These are phyloP conservation scores for Saccharomyces eubayanus DNA, from an alignment of 805 yeast species.

Conservation along the genomic window DNA sequence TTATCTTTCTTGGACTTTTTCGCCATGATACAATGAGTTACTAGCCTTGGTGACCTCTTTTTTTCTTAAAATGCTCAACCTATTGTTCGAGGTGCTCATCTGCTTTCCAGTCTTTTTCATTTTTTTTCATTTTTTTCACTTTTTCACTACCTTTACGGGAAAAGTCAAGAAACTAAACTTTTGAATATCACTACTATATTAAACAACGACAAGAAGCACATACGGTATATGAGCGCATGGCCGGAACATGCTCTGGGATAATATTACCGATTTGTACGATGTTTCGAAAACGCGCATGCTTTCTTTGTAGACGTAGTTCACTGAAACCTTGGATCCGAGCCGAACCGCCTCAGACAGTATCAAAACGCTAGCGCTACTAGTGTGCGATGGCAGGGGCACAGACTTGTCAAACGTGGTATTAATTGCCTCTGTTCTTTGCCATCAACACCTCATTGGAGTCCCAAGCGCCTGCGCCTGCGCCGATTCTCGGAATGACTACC, in stretches of 20 bases:
- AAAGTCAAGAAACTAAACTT: neutral
- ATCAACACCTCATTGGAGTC: neutral
- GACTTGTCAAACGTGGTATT: neutral
- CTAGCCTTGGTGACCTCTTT: neutral
- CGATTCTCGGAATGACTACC: neutral
- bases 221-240: neutral
- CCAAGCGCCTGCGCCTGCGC: neutral
- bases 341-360: neutral
- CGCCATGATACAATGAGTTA: constrained; percentile 47
- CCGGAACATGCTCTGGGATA: neutral
- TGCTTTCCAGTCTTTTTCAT: neutral
- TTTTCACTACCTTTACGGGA: neutral
- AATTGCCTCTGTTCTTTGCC: neutral
- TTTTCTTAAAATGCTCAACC: neutral
- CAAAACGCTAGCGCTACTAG: neutral
- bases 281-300: neutral
- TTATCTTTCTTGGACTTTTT: constrained; percentile 80
- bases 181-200: neutral
- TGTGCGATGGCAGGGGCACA: neutral
- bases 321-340: neutral
- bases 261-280: neutral
- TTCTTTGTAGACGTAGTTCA: neutral
- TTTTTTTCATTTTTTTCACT: neutral
- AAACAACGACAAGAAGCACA: neutral
- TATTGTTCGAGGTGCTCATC: neutral